Base-by-base conservation (phyloP, 2,329 filamentous ascomycete species). In the Aspergillus texensis region DNA sequence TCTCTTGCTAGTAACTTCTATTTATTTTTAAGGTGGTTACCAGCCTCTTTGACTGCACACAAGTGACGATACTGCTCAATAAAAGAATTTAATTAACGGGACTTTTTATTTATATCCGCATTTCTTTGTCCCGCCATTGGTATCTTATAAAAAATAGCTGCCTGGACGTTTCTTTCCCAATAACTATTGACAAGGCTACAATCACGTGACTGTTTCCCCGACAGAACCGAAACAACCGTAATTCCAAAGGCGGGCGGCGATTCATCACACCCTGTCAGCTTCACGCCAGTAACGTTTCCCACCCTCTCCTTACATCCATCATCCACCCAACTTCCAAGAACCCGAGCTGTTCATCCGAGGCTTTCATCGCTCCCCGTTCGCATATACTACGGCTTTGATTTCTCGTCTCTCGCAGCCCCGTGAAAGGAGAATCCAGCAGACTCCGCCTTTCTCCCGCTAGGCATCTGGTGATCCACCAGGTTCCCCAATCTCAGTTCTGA, bases 231-330 rank as follows among this genome's bases (percentile, higher is more conserved):
- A 69, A 70, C 65, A 63, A 60, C 61, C 62, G 64, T 66, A 66
- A 67, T 71, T 70, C 68, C 67, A 71, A 66, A 63, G 61, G 68
- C 66, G 63, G 66, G 64, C 66, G 65, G 62, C 69, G 65, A 67
- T 64, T 68, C 68, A 70, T 66, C 67, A 67, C 65, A 69, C 65
- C 69, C 67, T 68, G 67, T 69, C 70, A 70, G 68, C 67, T 67
- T 71, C 66, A 66, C 63, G 57, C 52, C 64, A 62, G 53, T 63
- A 62, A 53, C 65, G 41, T 58, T 43, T 67, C 39, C 48, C 11
- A 46, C 52, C 43, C 48, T 57, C 64, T 56, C 57, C 58, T 53
- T 60, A 61, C 52, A 41, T 55, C 43, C 60, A 56, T 58, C 61
- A 52, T 61, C 64, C 48, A 43, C 24, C 53, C 60, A 55, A 60